A percentile compares a stretch with the other conserved stretches of the same genome.
Evolutionary conservation across 1,139 yeast species (phyloP).

Genomic region (Arxiozyma telluris): DNA sequence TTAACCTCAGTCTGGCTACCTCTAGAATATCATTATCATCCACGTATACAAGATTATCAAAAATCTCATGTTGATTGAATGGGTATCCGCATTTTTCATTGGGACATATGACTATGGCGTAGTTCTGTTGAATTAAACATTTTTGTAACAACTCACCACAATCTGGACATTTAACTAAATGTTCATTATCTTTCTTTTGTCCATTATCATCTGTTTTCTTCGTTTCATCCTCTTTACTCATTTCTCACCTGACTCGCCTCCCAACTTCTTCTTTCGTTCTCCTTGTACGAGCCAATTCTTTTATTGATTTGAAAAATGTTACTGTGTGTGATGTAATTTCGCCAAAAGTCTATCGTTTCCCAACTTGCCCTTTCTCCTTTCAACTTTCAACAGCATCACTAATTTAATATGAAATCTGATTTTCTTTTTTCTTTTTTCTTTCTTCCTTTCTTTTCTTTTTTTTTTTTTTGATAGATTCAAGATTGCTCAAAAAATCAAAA

Average conservation of each 20-base stretch:
- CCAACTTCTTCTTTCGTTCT: neutral
- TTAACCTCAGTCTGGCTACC: conserved; percentile 16
- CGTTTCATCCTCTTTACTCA: neutral
- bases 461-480: no score
- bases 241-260: neutral
- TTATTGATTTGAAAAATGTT: neutral
- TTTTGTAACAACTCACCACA: conserved; percentile 27
- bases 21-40: conserved; percentile 24
- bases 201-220: neutral
- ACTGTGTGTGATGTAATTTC: neutral
- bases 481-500: no score
- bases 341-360: no score
- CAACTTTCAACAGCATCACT: no score
- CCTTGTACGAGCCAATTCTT: neutral
- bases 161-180: conserved; percentile 23
- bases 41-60: conserved; percentile 21
- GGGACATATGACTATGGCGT: conserved; percentile 31
- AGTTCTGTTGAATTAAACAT: conserved; percentile 31
- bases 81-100: conserved; percentile 31
- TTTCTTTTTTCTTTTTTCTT: no score
- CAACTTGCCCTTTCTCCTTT: no score
- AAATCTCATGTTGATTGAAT: conserved; percentile 31
- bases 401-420: no score
- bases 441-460: no score
- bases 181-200: neutral